These are phyloP conservation scores for Spongiforma sp. DNA, from an alignment of 1,284 basidiomycete genomes.

Conservation along the genomic window DNA sequence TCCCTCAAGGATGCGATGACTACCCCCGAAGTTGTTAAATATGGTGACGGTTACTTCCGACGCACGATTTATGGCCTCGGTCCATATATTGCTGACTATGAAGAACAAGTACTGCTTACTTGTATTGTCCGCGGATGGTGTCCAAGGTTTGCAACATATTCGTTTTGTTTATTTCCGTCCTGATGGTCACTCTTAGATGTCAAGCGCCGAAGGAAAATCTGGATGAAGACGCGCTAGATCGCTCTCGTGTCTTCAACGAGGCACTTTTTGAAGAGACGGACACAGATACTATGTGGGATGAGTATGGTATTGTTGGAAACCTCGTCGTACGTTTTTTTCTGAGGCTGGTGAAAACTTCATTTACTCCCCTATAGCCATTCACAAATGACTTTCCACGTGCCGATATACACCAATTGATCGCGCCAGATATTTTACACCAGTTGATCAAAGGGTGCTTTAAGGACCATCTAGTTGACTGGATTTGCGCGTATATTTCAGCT, in stretches of 20 bases:
- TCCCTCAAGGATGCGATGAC: not conserved
- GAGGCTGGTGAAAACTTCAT: too few species aligned
- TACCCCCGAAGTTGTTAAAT: not conserved
- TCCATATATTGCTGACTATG: slow-evolving; percentile 6
- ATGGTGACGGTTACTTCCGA: not conserved
- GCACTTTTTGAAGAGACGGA: not conserved
- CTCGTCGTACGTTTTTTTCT: not conserved
- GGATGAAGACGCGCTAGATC: not conserved
- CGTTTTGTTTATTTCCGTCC: not conserved
- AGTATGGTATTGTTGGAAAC: not conserved
- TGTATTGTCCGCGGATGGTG: slow-evolving; percentile 8
- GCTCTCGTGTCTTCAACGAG: not conserved
- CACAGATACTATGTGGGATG: not conserved
- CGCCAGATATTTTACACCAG: slow-evolving; percentile 6
- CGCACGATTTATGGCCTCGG: not conserved
- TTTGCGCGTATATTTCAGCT: not conserved
- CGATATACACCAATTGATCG: not conserved
- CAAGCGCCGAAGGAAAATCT: not conserved
- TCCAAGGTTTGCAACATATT: not conserved
- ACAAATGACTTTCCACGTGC: slow-evolving; percentile 6
- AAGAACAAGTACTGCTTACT: slow-evolving; percentile 7
- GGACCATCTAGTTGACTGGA: slow-evolving; percentile 7
- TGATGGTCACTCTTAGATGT: not conserved
- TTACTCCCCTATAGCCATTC: not conserved
- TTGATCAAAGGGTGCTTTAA: slow-evolving; percentile 9